Evolutionary conservation across 1,284 basidiomycete species (phyloP), one percentile per base, ranked within the genome.

Genomic region (Rhodotorula sp.): DNA sequence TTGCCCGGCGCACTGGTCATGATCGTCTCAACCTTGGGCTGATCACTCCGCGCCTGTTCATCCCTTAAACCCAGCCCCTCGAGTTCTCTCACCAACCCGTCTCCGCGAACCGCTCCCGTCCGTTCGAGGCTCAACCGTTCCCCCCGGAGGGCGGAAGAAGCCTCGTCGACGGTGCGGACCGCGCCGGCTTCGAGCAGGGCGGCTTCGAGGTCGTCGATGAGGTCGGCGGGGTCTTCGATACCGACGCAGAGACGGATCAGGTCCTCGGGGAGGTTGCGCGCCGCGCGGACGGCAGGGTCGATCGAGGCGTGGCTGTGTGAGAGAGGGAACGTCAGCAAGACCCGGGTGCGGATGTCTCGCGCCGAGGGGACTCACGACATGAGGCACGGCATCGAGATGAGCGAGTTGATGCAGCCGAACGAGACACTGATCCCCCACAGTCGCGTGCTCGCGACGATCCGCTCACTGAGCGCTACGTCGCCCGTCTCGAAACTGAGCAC

Each of bases 351-450:
- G 34, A 34, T 34, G 34, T 34, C 34, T 34, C 34, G 34, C 34
- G 34, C 34, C 34, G 6, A 34, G 34, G 34, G 62, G 26, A 88
- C 93, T 83, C 82, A 96, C 93, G 93, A 97, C 97, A 99, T 99
- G 78, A 95, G 89, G 82, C 97, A 99, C 58, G 97, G 97, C 97
- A 99, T 99, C 78, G 92, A 95, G 83, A 99, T 99, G 80, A 99
- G 83, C 80, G 91, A 93, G 85, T 99, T 99, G 78, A 99, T 95
- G 77, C 93, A 95, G 47, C 97, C 97, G 81, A 99, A 99, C 79
- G 92, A 94, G 78, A 99, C 97, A 75, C 91, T 93, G 80, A 99
- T 97, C 48, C 96, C 93, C 95, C 96, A 99, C 47, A 99, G 84
- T 62, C 93, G 87, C 15, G 96, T 92, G 1, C 90, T 91, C 10